phyloP scores from a whole-genome alignment of 2,329 filamentous ascomycete species.

The Penicillium corylophilum region DNA sequence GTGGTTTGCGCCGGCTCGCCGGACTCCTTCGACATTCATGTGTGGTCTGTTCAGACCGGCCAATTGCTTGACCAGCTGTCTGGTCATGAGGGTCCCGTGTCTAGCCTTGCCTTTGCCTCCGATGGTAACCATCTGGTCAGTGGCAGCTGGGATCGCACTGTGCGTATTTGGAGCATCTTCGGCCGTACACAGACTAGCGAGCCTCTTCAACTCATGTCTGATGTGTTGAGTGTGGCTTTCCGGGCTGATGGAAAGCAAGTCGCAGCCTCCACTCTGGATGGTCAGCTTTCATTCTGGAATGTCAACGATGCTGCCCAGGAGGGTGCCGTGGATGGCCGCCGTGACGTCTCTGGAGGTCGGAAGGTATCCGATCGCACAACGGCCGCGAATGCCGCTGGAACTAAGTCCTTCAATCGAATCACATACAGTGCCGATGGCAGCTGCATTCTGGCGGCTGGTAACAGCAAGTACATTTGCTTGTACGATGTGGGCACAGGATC shows the following conservation, averaged over 20 bases:
- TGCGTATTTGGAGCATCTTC: slow-evolving; percentile 95
- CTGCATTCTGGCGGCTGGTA: slow-evolving; percentile 85
- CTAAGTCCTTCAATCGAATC: slow-evolving; percentile 85
- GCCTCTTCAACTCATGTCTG: slow-evolving; percentile 85
- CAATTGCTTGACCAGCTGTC: slow-evolving; percentile 87
- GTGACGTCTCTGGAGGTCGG: slow-evolving; percentile 89
- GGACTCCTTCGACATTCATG: slow-evolving; percentile 95
- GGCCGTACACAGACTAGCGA: slow-evolving; percentile 91
- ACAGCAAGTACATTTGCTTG: slow-evolving; percentile 97
- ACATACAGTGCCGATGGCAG: slow-evolving; percentile 89
- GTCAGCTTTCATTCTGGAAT: slow-evolving; percentile 93
- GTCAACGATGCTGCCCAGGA: slow-evolving; percentile 84
- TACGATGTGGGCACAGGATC: slow-evolving; percentile 95
- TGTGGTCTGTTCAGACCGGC: slow-evolving; percentile 98
- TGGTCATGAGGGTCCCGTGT: slow-evolving; percentile 92
- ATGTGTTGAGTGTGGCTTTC: slow-evolving; percentile 82
- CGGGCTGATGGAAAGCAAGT: slow-evolving; percentile 89
- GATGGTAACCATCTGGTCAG: slow-evolving; percentile 81
- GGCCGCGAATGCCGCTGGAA: slow-evolving; percentile 84
- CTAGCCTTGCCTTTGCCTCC: slow-evolving; percentile 81
- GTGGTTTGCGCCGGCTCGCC: slow-evolving; percentile 92
- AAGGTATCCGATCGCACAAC: slow-evolving; percentile 84
- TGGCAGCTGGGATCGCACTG: slow-evolving; percentile 95
- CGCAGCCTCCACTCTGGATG: slow-evolving; percentile 87
- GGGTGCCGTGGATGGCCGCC: slow-evolving; percentile 80